Base-by-base conservation (phyloP, 1,284 basidiomycete species). In the Tilletia indica region DNA sequence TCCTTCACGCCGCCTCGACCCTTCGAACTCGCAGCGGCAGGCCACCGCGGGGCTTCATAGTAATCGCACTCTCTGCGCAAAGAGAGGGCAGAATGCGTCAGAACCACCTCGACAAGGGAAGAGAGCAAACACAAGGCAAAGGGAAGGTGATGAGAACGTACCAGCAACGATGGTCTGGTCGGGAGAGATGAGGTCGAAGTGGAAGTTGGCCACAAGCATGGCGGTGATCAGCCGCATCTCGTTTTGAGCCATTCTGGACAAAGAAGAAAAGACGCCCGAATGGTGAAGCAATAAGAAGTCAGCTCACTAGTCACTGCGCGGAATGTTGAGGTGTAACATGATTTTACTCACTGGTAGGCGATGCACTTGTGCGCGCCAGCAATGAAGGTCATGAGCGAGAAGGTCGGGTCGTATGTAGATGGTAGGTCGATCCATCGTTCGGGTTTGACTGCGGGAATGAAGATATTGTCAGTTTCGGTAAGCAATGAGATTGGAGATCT, bases 331-430 rank as follows among this genome's bases (percentile, higher is more conserved):
- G 25, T 31, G 25, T 31, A 31, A 31, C 25, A 31, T 31, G 25
- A 31, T 31, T 31, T 31, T 31, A 31, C 25, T 31, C 25, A 31
- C 12, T 76, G 76, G 5, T 75, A 64, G 21, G 78, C 79, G 66
- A 80, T 80, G 71, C 79, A 81, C 48, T 75, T 73, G 68, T 81
- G 79, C 4, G 78, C 73, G 38, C 79, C 79, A 4, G 78, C 77
- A 61, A 80, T 77, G 48, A 81, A 81, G 36, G 77, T 78, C 49
- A 79, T 71, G 71, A 80, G 73, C 16, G 72, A 74, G 54, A 78
- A 77, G 6, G 74, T 77, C 6, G 71, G 58, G 61, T 80, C 74
- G 76, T 80, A 79, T 61, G 77, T 75, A 38, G 78, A 75, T 2
- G 78, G 76, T 34, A 81, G 48, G 47, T 78, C 70, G 66, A 75